These are phyloP conservation scores for Terana coerulea DNA, from an alignment of 768 basidiomycete species.

Conservation along the genomic window DNA sequence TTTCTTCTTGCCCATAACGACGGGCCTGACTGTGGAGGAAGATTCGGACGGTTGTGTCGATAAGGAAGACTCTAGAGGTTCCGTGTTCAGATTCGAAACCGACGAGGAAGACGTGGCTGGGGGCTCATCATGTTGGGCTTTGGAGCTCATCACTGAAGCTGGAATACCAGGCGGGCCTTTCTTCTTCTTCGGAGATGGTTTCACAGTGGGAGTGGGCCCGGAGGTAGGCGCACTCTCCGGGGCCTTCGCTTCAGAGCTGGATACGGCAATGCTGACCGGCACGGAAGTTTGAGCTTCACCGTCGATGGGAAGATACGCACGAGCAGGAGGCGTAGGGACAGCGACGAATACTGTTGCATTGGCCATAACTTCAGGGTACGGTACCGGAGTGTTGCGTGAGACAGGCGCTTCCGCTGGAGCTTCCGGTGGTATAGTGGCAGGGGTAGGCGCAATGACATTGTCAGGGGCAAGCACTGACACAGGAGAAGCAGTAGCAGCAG, in stretches of 20 bases:
- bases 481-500: too few relatives aligned
- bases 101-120: not conserved
- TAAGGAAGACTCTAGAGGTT: not conserved
- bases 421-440: too few relatives aligned
- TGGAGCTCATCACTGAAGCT: not conserved
- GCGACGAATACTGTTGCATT: too few relatives aligned
- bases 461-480: too few relatives aligned
- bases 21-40: not conserved
- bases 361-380: too few relatives aligned
- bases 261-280: not conserved
- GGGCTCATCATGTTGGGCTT: not conserved
- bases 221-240: not conserved
- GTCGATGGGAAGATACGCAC: not conserved
- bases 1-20: too few relatives aligned
- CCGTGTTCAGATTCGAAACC: not conserved
- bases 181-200: not conserved
- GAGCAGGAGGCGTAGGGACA: not conserved
- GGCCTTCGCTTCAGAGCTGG: not conserved
- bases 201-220: not conserved
- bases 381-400: too few relatives aligned
- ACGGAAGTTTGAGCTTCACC: not conserved
- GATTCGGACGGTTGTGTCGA: not conserved
- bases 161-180: constrained; percentile 20
- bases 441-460: too few relatives aligned
- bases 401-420: too few relatives aligned